These are phyloP conservation scores for Platanthera guangdongensis DNA, from an alignment of 106 monocot species.

Conservation along the genomic window DNA sequence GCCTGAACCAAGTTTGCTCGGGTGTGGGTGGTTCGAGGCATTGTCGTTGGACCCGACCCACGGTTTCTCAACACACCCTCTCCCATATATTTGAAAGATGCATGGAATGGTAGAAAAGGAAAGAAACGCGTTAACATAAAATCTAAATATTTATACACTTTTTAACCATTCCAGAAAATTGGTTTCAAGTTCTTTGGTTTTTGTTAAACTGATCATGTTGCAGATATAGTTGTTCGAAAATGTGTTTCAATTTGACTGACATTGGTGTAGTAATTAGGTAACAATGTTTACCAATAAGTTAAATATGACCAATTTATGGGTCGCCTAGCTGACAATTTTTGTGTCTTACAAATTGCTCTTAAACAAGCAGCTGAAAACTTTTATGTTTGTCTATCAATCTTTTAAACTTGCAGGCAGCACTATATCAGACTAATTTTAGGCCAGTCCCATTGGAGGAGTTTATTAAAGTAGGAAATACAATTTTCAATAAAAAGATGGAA, in stretches of 20 bases:
- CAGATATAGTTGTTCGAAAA: neutral
- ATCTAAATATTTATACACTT: no score
- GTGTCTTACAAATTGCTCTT: neutral
- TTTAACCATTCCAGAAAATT: neutral
- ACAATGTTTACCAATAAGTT: neutral
- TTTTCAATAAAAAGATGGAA: constrained; percentile 80
- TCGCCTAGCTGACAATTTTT: neutral
- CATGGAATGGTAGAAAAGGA: no score
- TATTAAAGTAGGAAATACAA: constrained; percentile 79
- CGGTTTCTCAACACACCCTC: no score
- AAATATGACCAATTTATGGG: neutral
- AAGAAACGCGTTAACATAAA: no score
- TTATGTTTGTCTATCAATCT: neutral
- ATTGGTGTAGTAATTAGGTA: neutral
- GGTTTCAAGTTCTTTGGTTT: neutral
- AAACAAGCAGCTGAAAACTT: neutral
- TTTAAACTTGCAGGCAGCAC: constrained; percentile 54
- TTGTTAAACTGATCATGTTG: neutral
- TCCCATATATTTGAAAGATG: no score
- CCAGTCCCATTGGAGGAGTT: constrained; percentile 94
- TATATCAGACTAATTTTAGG: constrained; percentile 86
- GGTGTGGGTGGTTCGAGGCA: no score
- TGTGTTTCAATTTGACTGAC: neutral
- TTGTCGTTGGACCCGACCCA: no score
- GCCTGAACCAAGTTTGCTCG: no score